A percentile compares a stretch with the other conserved stretches of the same genome.
Evolutionary conservation across 2,329 filamentous ascomycete genomes (phyloP).

Genomic region (Conoideocrella luteorostrata): DNA sequence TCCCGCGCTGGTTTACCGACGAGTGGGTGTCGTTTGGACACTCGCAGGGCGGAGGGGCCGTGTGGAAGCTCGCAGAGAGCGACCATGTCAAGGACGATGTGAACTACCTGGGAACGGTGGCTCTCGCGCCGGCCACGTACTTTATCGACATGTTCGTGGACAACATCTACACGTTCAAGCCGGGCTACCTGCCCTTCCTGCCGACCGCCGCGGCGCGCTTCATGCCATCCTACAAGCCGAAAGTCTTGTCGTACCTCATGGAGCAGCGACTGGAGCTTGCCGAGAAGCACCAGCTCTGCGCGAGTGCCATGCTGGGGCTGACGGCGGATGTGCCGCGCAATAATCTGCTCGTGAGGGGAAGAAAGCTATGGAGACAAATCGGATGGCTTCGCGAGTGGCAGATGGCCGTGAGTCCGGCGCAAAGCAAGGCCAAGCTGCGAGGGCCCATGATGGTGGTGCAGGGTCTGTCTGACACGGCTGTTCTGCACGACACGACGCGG

Average conservation of each 20-base stretch:
- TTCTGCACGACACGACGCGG: constrained; percentile 5
- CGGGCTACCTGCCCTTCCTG: constrained; percentile 6
- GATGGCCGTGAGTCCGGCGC: constrained; percentile 2
- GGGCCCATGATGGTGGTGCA: constrained; percentile 12
- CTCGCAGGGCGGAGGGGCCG: constrained; percentile 8
- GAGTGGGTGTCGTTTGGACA: constrained; percentile 10
- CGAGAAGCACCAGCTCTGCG: constrained; percentile 7
- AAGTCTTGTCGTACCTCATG: constrained; percentile 1
- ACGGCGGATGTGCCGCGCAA: neutral
- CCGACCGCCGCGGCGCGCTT: constrained; percentile 2
- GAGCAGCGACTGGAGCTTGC: constrained; percentile 5
- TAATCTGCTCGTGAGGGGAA: neutral
- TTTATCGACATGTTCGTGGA: constrained; percentile 10
- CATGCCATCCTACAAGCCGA: neutral
- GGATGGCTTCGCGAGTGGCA: constrained; percentile 10
- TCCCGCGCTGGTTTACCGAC: neutral
- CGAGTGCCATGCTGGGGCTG: constrained; percentile 9
- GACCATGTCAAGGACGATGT: constrained; percentile 2
- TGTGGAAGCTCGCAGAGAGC: constrained; percentile 11
- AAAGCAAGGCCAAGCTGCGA: constrained; percentile 4
- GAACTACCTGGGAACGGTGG: constrained; percentile 10
- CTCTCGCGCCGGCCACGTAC: constrained; percentile 11
- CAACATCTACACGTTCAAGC: neutral
- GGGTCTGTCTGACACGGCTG: constrained; percentile 8
- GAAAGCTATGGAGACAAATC: neutral